phyloP scores from a whole-genome alignment of 495 filamentous ascomycete species.

The Penicillium pulvis region DNA sequence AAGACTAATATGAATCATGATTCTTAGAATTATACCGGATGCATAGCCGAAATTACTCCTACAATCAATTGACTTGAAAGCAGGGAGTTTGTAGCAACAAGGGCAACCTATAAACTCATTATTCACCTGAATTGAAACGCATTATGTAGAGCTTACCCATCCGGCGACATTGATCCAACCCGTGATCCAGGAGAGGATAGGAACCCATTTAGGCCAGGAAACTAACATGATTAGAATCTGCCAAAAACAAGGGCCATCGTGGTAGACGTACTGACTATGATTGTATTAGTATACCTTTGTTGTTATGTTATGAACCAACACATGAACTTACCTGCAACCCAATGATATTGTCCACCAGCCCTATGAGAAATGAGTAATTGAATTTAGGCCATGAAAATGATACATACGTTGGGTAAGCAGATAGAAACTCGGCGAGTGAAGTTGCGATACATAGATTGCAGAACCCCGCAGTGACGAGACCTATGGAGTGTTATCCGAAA shows the following conservation, averaged over 20 bases:
- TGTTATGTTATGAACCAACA: background rate
- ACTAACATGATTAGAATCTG: conserved; percentile 27
- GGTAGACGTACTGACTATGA: conserved; percentile 31
- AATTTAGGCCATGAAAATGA: background rate
- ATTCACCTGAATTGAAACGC: background rate
- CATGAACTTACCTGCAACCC: conserved; percentile 59
- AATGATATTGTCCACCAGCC: conserved; percentile 68
- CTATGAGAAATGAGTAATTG: conserved; percentile 20
- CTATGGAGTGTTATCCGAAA: conserved; percentile 27
- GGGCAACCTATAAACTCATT: conserved; percentile 52
- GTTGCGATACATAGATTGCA: conserved; percentile 69
- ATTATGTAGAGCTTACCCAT: conserved; percentile 51
- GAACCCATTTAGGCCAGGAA: conserved; percentile 58
- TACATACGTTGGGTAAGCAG: conserved; percentile 65
- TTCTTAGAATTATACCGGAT: conserved; percentile 27
- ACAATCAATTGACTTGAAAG: conserved; percentile 61
- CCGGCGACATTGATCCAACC: conserved; percentile 75
- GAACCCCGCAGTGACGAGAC: conserved; percentile 66
- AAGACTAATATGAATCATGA: background rate
- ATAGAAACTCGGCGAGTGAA: conserved; percentile 69
- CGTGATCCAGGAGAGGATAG: conserved; percentile 65
- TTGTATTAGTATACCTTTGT: conserved; percentile 4
- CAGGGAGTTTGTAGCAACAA: conserved; percentile 46
- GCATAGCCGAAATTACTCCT: conserved; percentile 56
- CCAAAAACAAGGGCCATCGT: background rate